Percentiles rank a stretch among this genome's conserved stretches.
Conservation (phyloP, 2,329 filamentous ascomycete genomes). For the Cyphellophora europaea region DNA sequence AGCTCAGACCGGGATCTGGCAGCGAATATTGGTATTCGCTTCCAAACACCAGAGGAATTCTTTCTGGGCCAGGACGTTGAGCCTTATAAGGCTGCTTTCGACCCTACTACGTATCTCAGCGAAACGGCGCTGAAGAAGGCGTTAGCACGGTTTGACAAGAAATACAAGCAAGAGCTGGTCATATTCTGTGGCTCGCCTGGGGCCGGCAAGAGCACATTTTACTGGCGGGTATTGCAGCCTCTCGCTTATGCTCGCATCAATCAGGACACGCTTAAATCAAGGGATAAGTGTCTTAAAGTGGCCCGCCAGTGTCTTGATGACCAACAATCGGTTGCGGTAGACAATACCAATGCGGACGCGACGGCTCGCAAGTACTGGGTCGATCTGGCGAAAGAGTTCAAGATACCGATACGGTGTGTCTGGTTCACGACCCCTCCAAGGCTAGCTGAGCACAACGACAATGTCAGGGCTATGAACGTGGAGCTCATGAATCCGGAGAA, state of each 20-base stretch:
- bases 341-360: constrained; percentile 88
- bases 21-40: constrained; percentile 69
- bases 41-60: constrained; percentile 84
- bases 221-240: constrained; percentile 66
- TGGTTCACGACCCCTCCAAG: constrained; percentile 66
- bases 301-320: constrained; percentile 57
- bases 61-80: constrained; percentile 62
- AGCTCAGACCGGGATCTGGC: constrained; percentile 68
- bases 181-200: constrained; percentile 84
- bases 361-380: constrained; percentile 74
- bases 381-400: constrained; percentile 58
- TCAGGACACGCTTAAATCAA: constrained; percentile 75
- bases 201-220: constrained; percentile 87
- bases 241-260: constrained; percentile 79
- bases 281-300: constrained; percentile 59
- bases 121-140: constrained; percentile 2
- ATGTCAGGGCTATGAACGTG: constrained; percentile 59
- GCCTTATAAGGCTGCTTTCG: constrained; percentile 61
- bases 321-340: constrained; percentile 65
- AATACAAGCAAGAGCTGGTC: constrained; percentile 62
- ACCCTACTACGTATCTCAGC: constrained; percentile 51
- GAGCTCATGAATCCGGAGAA: constrained; percentile 67
- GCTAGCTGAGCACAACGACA: constrained; percentile 78
- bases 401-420: constrained; percentile 72
- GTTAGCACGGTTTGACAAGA: constrained; percentile 41